These are phyloP conservation scores for Raphidocelis subcapitata DNA, from an alignment of 139 green algal genomes.

Conservation along the genomic window DNA sequence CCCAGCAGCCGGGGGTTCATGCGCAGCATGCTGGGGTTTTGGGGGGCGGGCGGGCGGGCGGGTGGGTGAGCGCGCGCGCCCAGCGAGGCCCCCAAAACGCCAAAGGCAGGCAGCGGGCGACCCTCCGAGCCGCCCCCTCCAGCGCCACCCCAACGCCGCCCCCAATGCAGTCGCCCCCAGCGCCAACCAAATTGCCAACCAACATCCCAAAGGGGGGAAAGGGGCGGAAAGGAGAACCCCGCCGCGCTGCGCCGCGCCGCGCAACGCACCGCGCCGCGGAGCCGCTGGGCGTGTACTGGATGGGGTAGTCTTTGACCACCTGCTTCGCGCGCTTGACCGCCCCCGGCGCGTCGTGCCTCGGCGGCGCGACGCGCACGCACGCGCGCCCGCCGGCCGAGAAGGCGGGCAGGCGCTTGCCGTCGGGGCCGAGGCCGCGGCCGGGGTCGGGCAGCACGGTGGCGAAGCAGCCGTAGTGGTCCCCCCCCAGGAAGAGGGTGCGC, in stretches of 20 bases:
- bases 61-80: too few species aligned
- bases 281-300: slow-evolving; percentile 53
- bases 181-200: too few species aligned
- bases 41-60: too few species aligned
- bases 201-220: too few species aligned
- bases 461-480: slow-evolving; percentile 75
- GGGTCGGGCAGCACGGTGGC: slow-evolving; percentile 65
- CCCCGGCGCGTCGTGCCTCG: not conserved
- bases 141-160: too few species aligned
- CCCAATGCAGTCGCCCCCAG: too few species aligned
- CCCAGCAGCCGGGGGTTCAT: slow-evolving; percentile 63
- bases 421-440: slow-evolving; percentile 27
- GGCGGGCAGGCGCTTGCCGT: slow-evolving; percentile 19
- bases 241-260: too few species aligned
- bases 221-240: too few species aligned
- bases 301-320: slow-evolving; percentile 33
- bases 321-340: slow-evolving; percentile 11
- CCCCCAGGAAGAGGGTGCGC: slow-evolving; percentile 63
- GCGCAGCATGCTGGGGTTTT: slow-evolving; percentile 38
- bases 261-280: not conserved
- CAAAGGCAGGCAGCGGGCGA: too few species aligned
- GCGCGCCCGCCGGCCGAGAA: slow-evolving; percentile 20
- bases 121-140: too few species aligned
- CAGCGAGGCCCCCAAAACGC: too few species aligned
- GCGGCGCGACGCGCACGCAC: not conserved